phyloP scores from a whole-genome alignment of 768 basidiomycete genomes.

The Royoungia palumana region DNA sequence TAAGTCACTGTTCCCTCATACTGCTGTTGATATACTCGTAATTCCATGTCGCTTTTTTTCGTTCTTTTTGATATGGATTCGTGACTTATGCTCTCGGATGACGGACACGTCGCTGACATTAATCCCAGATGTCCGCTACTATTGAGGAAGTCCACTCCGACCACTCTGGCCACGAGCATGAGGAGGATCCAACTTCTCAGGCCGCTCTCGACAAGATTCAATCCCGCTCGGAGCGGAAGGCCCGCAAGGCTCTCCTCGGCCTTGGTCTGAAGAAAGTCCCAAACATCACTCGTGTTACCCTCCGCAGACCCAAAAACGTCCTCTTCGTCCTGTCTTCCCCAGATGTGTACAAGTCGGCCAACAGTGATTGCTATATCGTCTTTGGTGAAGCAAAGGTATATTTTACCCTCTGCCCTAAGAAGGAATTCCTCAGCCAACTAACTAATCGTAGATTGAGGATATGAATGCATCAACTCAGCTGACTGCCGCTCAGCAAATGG shows the following conservation, averaged over 20 bases:
- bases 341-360: constrained; percentile 96
- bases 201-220: constrained; percentile 91
- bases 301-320: constrained; percentile 93
- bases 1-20: constrained; percentile 1
- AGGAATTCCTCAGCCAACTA: background rate
- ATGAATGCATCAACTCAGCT: constrained; percentile 79
- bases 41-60: background rate
- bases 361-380: constrained; percentile 98
- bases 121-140: constrained; percentile 59
- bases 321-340: constrained; percentile 91
- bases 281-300: constrained; percentile 91
- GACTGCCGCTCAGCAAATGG: constrained; percentile 76
- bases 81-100: constrained; percentile 26
- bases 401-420: constrained; percentile 10
- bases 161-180: constrained; percentile 70
- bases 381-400: constrained; percentile 93
- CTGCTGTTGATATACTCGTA: background rate
- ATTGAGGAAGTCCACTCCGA: constrained; percentile 84
- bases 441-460: constrained; percentile 66
- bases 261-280: constrained; percentile 92
- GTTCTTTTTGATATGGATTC: constrained; percentile 28
- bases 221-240: constrained; percentile 92
- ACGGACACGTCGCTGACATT: constrained; percentile 24
- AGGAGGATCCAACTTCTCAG: constrained; percentile 81
- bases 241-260: constrained; percentile 86